Base-by-base conservation (phyloP, 1,139 yeast species). In the Lodderomyces theae region DNA sequence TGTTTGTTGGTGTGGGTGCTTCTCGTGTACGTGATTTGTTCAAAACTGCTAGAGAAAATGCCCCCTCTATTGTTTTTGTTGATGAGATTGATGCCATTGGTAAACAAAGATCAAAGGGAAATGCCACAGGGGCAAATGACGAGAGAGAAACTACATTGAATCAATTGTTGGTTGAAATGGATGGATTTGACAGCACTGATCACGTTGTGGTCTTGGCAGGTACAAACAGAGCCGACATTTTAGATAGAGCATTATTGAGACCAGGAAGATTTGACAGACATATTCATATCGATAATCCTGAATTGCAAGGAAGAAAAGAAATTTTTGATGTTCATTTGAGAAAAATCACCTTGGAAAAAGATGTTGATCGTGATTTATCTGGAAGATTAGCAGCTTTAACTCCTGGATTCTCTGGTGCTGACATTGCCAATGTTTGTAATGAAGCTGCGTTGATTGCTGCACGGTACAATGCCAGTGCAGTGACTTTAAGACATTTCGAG, bases 1-100 rank as follows among this genome's bases (percentile, higher is more conserved):
- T 92, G 97, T 92, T 89, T 69, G 97, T 89, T 28, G 98, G 98
- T 70, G 97, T 92, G 12, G 98, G 98, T 68, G 97, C 98, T 2
- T 85, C 95, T 17, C 79, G 98, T 60, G 98, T 92, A 29, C 87
- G 98, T 60, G 97, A 92, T 60, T 70, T 92, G 56, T 92, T 92
- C 63, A 80, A 85, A 54, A 87, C 88, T 36, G 98, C 98, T 4
- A 80, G 97, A 60, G 87, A 85, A 57, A 82, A 84, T 61, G 95
- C 97, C 0, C 98, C 98, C 2, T 77, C 95, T 22, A 92, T 92
- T 56, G 84, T 92, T 35, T 92, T 92, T 57, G 89, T 92, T 43
- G 98, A 92, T 69, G 98, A 92, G 69, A 92, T 92, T 49, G 98
- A 92, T 72, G 98, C 98, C 4, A 92, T 92, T 61, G 98, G 98